Conservation (phyloP, 2,329 filamentous ascomycete genomes). For the Penicillium concentricum region DNA sequence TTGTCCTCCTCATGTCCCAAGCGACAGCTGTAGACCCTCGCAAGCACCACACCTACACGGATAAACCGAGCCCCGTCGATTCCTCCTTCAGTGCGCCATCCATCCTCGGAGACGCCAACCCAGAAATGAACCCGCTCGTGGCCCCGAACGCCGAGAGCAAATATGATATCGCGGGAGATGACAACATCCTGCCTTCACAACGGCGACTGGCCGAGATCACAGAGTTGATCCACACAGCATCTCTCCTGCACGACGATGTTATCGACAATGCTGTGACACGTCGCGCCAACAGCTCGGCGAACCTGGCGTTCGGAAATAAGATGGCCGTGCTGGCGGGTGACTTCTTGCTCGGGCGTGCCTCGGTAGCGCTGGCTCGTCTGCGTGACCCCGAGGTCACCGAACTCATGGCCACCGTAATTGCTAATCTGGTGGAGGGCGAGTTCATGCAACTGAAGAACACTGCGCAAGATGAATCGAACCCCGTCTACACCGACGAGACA, state of each 20-base stretch:
- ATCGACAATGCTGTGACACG: slow-evolving; percentile 89
- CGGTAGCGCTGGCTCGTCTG: slow-evolving; percentile 84
- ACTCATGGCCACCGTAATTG: slow-evolving; percentile 91
- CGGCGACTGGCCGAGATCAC: slow-evolving; percentile 92
- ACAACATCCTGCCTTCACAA: slow-evolving; percentile 82
- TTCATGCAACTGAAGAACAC: slow-evolving; percentile 99
- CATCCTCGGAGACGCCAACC: slow-evolving; percentile 79
- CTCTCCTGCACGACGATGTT: slow-evolving; percentile 94
- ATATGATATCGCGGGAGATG: slow-evolving; percentile 47
- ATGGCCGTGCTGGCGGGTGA: slow-evolving; percentile 99
- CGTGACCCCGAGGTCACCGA: slow-evolving; percentile 94
- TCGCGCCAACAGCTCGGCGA: slow-evolving; percentile 81
- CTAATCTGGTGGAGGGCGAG: slow-evolving; percentile 95
- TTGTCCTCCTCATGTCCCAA: slow-evolving; percentile 94
- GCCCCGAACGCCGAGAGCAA: slow-evolving; percentile 40
- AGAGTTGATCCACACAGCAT: slow-evolving; percentile 95
- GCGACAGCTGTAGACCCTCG: slow-evolving; percentile 82
- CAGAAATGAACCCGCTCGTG: slow-evolving; percentile 59
- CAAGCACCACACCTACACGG: slow-evolving; percentile 43
- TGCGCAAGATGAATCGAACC: slow-evolving; percentile 78
- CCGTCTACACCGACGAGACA: slow-evolving; percentile 82
- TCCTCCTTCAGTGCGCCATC: slow-evolving; percentile 58
- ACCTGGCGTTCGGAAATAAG: slow-evolving; percentile 96
- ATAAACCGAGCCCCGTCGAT: slow-evolving; percentile 51
- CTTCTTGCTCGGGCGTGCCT: slow-evolving; percentile 88